These are phyloP conservation scores for Metschnikowia kofuensis DNA, from an alignment of 805 yeast species.

Conservation along the genomic window DNA sequence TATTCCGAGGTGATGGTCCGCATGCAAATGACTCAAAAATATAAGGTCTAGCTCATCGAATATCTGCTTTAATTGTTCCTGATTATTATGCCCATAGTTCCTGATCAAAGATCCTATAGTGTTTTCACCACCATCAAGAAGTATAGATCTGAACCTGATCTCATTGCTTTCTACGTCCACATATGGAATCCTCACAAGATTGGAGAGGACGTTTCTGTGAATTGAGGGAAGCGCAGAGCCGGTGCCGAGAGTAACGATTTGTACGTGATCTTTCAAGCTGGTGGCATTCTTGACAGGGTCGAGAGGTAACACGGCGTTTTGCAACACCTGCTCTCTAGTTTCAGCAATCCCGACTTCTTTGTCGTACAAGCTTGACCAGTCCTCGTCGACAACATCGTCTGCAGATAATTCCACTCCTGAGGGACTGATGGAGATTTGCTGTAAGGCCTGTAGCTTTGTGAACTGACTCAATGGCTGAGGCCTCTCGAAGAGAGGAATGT, in stretches of 20 bases:
- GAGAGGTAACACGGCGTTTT: slow-evolving; percentile 21
- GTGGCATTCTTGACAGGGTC: slow-evolving; percentile 6
- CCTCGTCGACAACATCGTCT: slow-evolving; percentile 10
- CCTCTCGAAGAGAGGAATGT: slow-evolving; percentile 34
- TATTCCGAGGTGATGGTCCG: slow-evolving; percentile 93
- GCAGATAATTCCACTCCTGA: slow-evolving; percentile 23
- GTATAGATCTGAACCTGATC: slow-evolving; percentile 40
- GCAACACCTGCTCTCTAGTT: slow-evolving; percentile 17
- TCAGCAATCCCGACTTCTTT: slow-evolving; percentile 16
- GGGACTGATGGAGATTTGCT: slow-evolving; percentile 26
- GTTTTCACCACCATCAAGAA: slow-evolving; percentile 96
- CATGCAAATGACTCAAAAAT: slow-evolving; percentile 87
- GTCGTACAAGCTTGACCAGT: slow-evolving; percentile 34
- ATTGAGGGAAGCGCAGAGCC: slow-evolving; percentile 89
- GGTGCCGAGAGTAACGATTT: slow-evolving; percentile 80
- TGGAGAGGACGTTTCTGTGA: slow-evolving; percentile 81
- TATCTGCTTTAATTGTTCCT: slow-evolving; percentile 33
- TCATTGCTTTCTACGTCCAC: slow-evolving; percentile 15
- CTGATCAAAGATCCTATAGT: slow-evolving; percentile 73
- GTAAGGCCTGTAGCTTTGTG: slow-evolving; percentile 30
- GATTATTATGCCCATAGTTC: slow-evolving; percentile 49
- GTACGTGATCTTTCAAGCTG: slow-evolving; percentile 51
- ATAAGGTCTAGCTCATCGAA: slow-evolving; percentile 63
- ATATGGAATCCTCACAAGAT: slow-evolving; percentile 69
- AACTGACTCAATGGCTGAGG: slow-evolving; percentile 14